These are phyloP conservation scores for Phytopythium ostracodes DNA, from an alignment of 352 stramenopile species.

Conservation along the genomic window DNA sequence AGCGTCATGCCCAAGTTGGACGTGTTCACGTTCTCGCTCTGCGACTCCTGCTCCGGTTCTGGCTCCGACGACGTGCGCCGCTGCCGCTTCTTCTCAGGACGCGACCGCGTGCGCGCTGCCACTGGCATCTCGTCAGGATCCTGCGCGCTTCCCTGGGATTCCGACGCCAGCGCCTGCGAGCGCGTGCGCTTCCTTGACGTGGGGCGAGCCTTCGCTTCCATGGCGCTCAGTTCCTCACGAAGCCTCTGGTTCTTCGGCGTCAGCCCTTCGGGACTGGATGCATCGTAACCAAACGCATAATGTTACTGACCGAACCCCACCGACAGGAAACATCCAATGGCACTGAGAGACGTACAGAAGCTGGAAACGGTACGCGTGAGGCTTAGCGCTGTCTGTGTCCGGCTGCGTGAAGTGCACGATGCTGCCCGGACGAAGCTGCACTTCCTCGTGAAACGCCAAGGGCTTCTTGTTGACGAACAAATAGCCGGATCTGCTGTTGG, in stretches of 20 bases:
- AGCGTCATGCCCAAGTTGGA: slow-evolving; percentile 1
- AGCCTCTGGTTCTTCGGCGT: slow-evolving; percentile 17
- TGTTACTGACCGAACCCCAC: not conserved
- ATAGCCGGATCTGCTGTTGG: slow-evolving; percentile 35
- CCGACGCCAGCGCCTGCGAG: slow-evolving; percentile 6
- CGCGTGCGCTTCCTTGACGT: slow-evolving; percentile 16
- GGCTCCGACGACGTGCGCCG: not conserved
- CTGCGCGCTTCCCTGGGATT: slow-evolving; percentile 16
- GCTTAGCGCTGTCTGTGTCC: slow-evolving; percentile 9
- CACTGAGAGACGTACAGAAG: slow-evolving; percentile 39
- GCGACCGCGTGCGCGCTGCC: slow-evolving; percentile 4
- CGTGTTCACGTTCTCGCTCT: slow-evolving; percentile 2
- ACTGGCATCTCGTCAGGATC: slow-evolving; percentile 5
- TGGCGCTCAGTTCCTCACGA: slow-evolving; percentile 15
- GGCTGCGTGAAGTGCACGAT: slow-evolving; percentile 56
- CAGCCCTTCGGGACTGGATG: slow-evolving; percentile 21
- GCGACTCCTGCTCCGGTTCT: not conserved
- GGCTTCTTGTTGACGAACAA: slow-evolving; percentile 46
- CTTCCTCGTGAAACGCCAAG: slow-evolving; percentile 25
- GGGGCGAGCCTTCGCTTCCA: slow-evolving; percentile 15
- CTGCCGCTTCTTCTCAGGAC: slow-evolving; percentile 3
- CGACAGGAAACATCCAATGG: not conserved
- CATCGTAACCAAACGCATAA: not conserved
- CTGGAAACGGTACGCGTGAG: slow-evolving; percentile 48
- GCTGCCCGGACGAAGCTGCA: slow-evolving; percentile 21